phyloP scores from a whole-genome alignment of 257 asterid species.

The Echites panduratus region DNA sequence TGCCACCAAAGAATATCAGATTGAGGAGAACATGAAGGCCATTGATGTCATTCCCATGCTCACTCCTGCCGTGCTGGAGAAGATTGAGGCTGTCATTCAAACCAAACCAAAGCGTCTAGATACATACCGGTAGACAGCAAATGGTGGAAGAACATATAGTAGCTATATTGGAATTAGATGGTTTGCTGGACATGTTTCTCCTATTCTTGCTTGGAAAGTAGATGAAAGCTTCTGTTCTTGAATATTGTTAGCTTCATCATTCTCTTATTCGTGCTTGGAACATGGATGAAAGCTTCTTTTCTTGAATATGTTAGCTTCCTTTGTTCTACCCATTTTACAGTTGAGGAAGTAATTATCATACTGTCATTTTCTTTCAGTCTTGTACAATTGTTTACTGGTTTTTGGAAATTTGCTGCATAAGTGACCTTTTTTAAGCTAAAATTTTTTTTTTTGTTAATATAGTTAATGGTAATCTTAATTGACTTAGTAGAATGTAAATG shows the following conservation, averaged over 20 bases:
- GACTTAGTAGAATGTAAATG: no score
- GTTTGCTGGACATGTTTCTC: neutral
- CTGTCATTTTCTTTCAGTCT: neutral
- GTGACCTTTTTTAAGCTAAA: no score
- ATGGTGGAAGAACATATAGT: neutral
- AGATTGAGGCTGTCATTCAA: conserved; percentile 77
- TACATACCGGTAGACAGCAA: conserved; percentile 51
- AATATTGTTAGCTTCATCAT: no score
- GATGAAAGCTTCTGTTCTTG: neutral
- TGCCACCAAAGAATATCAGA: conserved; percentile 90
- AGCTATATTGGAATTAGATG: neutral
- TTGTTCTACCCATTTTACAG: neutral
- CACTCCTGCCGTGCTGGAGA: conserved; percentile 72
- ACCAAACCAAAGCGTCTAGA: conserved; percentile 85
- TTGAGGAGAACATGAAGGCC: conserved; percentile 93
- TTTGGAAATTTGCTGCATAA: neutral
- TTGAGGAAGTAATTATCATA: neutral
- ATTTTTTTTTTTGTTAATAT: no score
- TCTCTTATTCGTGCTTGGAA: no score
- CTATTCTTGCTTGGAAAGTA: neutral
- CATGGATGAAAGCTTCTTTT: no score
- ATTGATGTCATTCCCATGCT: conserved; percentile 76
- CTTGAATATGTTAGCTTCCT: neutral
- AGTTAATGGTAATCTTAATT: no score
- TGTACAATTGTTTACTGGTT: neutral